A percentile compares a stretch with the other conserved stretches of the same genome.
Conservation (phyloP, 2,329 filamentous ascomycete genomes). For the Fusarium duplospermum region DNA sequence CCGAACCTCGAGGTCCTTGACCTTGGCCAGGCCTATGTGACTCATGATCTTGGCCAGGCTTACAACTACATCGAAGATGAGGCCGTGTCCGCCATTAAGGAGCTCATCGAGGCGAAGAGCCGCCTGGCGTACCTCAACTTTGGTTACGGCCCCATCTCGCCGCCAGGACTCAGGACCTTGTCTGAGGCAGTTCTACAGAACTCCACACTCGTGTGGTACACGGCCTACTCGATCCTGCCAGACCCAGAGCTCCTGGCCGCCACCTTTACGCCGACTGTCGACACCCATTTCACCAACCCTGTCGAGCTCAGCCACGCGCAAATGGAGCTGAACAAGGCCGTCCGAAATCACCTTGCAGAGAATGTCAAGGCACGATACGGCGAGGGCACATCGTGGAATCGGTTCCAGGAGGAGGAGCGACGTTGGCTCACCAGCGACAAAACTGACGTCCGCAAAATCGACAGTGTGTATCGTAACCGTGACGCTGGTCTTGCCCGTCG, state of each 20-base stretch:
- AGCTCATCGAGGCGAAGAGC: slow-evolving; percentile 48
- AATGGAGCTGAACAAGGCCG: slow-evolving; percentile 44
- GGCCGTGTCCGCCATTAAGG: slow-evolving; percentile 47
- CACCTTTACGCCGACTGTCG: slow-evolving; percentile 47
- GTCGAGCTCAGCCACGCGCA: slow-evolving; percentile 38
- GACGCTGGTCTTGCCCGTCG: slow-evolving; percentile 53
- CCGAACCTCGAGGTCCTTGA: slow-evolving; percentile 53
- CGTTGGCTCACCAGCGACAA: slow-evolving; percentile 55
- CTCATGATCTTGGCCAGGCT: slow-evolving; percentile 56
- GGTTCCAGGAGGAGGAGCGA: slow-evolving; percentile 51
- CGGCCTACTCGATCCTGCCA: slow-evolving; percentile 51
- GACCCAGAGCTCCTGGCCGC: slow-evolving; percentile 34
- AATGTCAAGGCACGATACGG: slow-evolving; percentile 50
- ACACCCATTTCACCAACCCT: slow-evolving; percentile 41
- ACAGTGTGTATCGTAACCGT: slow-evolving; percentile 57
- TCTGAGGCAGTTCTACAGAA: slow-evolving; percentile 45
- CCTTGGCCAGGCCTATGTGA: slow-evolving; percentile 60
- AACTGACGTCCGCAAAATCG: slow-evolving; percentile 55
- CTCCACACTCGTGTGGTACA: slow-evolving; percentile 52
- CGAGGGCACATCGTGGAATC: slow-evolving; percentile 43
- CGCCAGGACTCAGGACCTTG: slow-evolving; percentile 44
- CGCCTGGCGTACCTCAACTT: slow-evolving; percentile 57
- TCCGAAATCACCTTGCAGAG: slow-evolving; percentile 46
- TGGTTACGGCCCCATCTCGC: slow-evolving; percentile 51
- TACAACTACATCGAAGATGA: slow-evolving; percentile 61